A percentile compares a stretch with the other conserved stretches of the same genome.
phyloP scores from a whole-genome alignment of 306 rosid species.

The Vigna trinervia region DNA sequence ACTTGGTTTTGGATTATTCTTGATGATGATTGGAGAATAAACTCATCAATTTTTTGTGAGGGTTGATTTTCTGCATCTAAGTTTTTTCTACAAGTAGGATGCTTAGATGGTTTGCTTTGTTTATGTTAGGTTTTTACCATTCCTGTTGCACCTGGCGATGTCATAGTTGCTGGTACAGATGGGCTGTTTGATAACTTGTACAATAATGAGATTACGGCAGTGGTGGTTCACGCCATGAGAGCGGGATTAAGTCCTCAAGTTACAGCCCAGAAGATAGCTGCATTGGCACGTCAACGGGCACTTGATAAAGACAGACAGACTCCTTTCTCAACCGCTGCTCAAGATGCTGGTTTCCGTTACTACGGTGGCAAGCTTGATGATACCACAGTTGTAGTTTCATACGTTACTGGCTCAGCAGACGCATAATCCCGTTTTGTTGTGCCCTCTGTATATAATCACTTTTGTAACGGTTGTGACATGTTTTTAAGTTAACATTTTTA shows the following conservation, averaged over 20 bases:
- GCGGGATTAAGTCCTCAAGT: slow-evolving; percentile 83
- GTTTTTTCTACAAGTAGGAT: slow-evolving; percentile 19
- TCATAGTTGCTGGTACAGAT: slow-evolving; percentile 87
- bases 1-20: not conserved
- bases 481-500: slow-evolving; percentile 6
- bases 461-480: slow-evolving; percentile 34
- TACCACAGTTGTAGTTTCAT: slow-evolving; percentile 90
- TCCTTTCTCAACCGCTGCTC: slow-evolving; percentile 97
- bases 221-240: slow-evolving; percentile 88
- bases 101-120: slow-evolving; percentile 37
- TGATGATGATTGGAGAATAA: slow-evolving; percentile 1
- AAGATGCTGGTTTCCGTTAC: slow-evolving; percentile 91
- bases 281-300: slow-evolving; percentile 94
- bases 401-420: slow-evolving; percentile 52
- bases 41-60: not conserved
- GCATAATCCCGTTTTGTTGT: slow-evolving; percentile 37
- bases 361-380: slow-evolving; percentile 98
- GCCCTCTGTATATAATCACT: slow-evolving; percentile 36
- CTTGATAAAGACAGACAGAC: slow-evolving; percentile 88
- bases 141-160: slow-evolving; percentile 87
- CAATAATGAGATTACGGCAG: slow-evolving; percentile 87
- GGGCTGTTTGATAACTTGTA: slow-evolving; percentile 95
- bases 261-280: slow-evolving; percentile 98
- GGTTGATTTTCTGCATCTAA: slow-evolving; percentile 21
- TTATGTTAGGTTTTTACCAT: slow-evolving; percentile 80